Base-by-base conservation (phyloP, 768 basidiomycete genomes). In the Pisolithus sp. region DNA sequence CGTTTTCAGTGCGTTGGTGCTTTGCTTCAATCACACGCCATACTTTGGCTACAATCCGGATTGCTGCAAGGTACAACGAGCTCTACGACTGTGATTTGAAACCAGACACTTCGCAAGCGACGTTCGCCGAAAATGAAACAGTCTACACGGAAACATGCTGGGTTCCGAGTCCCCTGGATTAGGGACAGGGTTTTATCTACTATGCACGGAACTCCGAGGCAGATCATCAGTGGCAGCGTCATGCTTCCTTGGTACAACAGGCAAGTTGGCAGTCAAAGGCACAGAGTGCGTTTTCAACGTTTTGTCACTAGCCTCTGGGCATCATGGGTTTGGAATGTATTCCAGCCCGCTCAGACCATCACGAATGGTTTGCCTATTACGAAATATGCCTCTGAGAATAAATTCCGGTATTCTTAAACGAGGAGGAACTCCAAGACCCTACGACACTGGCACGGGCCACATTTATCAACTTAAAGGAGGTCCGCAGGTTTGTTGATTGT, bases 1-100 rank as follows among this genome's bases (percentile, higher is more conserved):
- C 87, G 98, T 52, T 96, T 89, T 67, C 96, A 99, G 65, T 81
- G 91, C 0, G 98, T 99, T 53, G 96, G 94, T 88, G 61, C 38
- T 67, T 7, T 38, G 4, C 24, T 13, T 15, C n/a, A 12, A 31
- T 31, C 7, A 28, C 15, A 37, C 36, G 59, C 46, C 18, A 38
- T 47, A 46, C 9, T 28, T 18, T 31, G 18, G 21, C 18, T 26
- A 38, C 34, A 41, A n/a, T 54, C 55, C 50, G 40, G 47, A 43
- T 36, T 10, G 21, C 40, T 17, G 36, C 59, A 97, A 94, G 96
- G 5, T 98, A 89, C 72, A 91, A 86, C 65, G 94, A 97, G 68
- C 96, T 99, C 62, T 74, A 82, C 55, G 63, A 73, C 21, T 85
- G 86, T 67, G 70, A 92, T 24, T 68, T 70, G 18, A 65, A 73